Percentiles rank a stretch among this genome's conserved stretches.
These are phyloP conservation scores for Umbelopsis vinacea DNA, from an alignment of 192 early-diverging fungal genomes.

Conservation along the genomic window DNA sequence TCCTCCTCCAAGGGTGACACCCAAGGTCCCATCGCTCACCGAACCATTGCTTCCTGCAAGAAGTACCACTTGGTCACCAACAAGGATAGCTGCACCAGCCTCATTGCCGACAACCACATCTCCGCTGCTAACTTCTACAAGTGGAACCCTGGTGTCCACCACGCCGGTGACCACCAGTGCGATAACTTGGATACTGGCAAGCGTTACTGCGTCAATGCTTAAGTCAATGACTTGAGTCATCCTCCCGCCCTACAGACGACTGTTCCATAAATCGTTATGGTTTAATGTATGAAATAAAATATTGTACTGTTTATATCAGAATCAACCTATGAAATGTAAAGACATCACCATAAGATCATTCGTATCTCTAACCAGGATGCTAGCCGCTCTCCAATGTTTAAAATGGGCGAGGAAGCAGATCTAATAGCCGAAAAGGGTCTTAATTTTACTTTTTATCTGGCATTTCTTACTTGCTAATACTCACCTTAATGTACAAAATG, in stretches of 20 bases:
- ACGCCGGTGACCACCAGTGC: conserved; percentile 30
- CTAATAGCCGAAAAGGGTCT: no score
- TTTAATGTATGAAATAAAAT: not conserved
- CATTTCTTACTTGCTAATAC: no score
- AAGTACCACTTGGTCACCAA: conserved; percentile 21
- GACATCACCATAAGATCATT: no score
- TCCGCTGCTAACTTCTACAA: conserved; percentile 28
- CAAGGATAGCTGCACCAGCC: conserved; percentile 24
- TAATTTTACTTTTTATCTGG: no score
- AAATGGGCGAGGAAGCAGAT: no score
- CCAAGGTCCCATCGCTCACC: conserved; percentile 28
- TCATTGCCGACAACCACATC: conserved; percentile 27
- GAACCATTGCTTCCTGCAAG: conserved; percentile 35
- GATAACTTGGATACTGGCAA: conserved; percentile 43
- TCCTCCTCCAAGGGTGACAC: conserved; percentile 1
- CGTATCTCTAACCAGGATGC: no score
- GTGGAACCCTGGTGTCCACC: conserved; percentile 40
- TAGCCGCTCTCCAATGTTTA: no score
- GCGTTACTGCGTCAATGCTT: conserved; percentile 36
- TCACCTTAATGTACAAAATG: no score
- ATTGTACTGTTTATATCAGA: no score
- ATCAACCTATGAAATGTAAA: no score
- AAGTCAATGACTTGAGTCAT: not conserved
- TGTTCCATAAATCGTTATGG: not conserved
- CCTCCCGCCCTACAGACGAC: no score